A percentile compares a stretch with the other conserved stretches of the same genome.
phyloP scores from a whole-genome alignment of 2,329 filamentous ascomycete species.

The Colletotrichum sublineola region DNA sequence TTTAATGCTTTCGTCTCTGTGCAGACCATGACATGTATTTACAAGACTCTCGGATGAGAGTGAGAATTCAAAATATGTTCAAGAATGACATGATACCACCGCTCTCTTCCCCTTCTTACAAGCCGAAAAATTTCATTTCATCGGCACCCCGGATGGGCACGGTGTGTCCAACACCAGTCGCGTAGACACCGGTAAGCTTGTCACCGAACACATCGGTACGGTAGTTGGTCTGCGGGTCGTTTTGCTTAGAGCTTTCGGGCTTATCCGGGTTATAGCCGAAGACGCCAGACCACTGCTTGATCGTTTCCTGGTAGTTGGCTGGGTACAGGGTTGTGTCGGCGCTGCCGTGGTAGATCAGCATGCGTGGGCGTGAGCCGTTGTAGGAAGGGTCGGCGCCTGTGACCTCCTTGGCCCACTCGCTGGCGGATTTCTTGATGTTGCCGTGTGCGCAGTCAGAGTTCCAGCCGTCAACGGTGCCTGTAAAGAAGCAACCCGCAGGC shows the following conservation, averaged over 20 bases:
- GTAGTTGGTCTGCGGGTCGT: conserved; percentile 55
- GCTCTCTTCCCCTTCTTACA: conserved; percentile 4
- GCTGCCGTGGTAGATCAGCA: conserved; percentile 72
- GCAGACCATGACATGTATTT: background rate
- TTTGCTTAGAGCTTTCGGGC: conserved; percentile 48
- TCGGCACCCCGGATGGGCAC: conserved; percentile 35
- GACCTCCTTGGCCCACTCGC: conserved; percentile 57
- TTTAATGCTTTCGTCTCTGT: background rate
- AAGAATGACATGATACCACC: background rate
- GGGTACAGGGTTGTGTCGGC: conserved; percentile 63
- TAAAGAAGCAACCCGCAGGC: conserved; percentile 66
- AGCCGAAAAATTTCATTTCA: conserved; percentile 37
- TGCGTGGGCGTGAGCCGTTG: conserved; percentile 62
- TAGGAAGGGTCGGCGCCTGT: conserved; percentile 64
- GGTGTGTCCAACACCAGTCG: conserved; percentile 47
- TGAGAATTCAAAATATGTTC: background rate
- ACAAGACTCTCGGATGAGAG: background rate
- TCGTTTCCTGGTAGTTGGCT: conserved; percentile 69
- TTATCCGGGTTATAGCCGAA: conserved; percentile 56
- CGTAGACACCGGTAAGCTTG: conserved; percentile 46
- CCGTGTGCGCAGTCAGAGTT: conserved; percentile 68
- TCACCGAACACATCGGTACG: conserved; percentile 56
- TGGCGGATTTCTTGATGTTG: conserved; percentile 56
- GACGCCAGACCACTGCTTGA: conserved; percentile 68
- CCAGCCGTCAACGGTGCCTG: conserved; percentile 61